These are phyloP conservation scores for Aspergillus ochraceus DNA, from an alignment of 2,329 filamentous ascomycete species.

Conservation along the genomic window DNA sequence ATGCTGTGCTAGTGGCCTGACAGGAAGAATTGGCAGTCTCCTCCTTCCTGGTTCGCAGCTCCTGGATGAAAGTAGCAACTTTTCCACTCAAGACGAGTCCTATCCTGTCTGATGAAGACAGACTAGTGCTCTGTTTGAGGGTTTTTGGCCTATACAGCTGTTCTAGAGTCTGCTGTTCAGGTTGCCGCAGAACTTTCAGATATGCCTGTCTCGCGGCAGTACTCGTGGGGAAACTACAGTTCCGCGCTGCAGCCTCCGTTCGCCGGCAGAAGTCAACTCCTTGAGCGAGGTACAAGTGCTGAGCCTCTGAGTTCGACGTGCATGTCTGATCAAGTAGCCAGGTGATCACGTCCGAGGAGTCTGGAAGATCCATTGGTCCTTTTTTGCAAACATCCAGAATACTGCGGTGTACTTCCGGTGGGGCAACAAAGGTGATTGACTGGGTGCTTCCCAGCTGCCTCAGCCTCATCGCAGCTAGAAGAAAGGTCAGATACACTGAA, in stretches of 20 bases:
- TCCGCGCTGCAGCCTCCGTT: constrained; percentile 48
- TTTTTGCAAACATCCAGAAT: constrained; percentile 53
- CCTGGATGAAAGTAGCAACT: constrained; percentile 31
- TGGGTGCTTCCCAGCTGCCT: constrained; percentile 60
- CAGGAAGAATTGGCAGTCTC: constrained; percentile 47
- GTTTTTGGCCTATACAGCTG: constrained; percentile 55
- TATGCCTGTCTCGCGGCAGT: constrained; percentile 39
- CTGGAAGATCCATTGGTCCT: constrained; percentile 22
- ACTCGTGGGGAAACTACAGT: constrained; percentile 45
- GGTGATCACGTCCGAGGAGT: constrained; percentile 54
- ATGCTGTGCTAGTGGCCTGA: constrained; percentile 48
- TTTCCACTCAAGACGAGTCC: constrained; percentile 16
- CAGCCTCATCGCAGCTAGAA: constrained; percentile 63
- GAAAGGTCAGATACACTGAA: not conserved
- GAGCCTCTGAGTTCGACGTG: constrained; percentile 57
- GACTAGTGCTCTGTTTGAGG: not conserved
- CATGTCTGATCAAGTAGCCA: constrained; percentile 69
- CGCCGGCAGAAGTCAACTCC: constrained; percentile 62
- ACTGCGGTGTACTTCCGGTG: constrained; percentile 62
- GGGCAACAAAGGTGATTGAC: constrained; percentile 54
- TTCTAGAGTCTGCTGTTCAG: constrained; percentile 58
- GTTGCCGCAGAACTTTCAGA: constrained; percentile 48
- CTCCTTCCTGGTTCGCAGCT: constrained; percentile 34
- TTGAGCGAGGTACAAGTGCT: constrained; percentile 60
- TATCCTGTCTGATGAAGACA: not conserved